Base-by-base conservation (phyloP, 2,329 filamentous ascomycete genomes). In the Zymoseptoria passerinii region DNA sequence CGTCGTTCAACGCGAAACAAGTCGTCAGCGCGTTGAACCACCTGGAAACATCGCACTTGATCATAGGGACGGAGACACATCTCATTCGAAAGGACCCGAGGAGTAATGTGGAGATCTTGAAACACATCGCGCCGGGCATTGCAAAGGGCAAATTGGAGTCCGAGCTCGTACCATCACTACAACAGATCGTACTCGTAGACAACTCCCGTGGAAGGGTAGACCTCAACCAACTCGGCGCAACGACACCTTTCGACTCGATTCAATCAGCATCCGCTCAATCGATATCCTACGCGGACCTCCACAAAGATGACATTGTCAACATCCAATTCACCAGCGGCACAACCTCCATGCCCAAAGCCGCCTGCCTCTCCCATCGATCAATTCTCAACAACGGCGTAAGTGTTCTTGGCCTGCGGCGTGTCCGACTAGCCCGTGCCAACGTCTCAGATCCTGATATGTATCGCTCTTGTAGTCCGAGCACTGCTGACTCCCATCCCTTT, bases 241-340 rank as follows among this genome's bases (percentile, higher is more conserved):
- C 78, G 9, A 79, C 75, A 0, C 72, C 73, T 1, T 85, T 76
- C 58, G 62, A 75, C 55, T 61, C 72, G 52, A 68, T 81, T 44
- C 65, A 78, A 18, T 75, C 79, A 27, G 66, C 58, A 8, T 65
- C 63, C 16, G 52, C 49, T 8, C 64, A 67, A 27, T 50, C 54
- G 63, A 57, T 88, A 75, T 67, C 74, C 68, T 61, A 77, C 73
- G 71, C 78, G 23, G 75, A 76, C 0, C 77, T 87, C 1, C 65
- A 77, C 16, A 78, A 84, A 0, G 72, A 82, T 61, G 92, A 97
- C 54, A 84, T 88, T 2, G 86, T 95, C 65, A 97, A 96, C 71
- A 96, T 97, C 63, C 92, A 97, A 73, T 97, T 97, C 76, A 99
- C 94, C 0, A 92, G 88, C 0, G 94, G 92, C n/a, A 97, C 94